A percentile compares a stretch with the other conserved stretches of the same genome.
Conservation (phyloP, 2,329 filamentous ascomycete species). For the Bipolaris gigantea region DNA sequence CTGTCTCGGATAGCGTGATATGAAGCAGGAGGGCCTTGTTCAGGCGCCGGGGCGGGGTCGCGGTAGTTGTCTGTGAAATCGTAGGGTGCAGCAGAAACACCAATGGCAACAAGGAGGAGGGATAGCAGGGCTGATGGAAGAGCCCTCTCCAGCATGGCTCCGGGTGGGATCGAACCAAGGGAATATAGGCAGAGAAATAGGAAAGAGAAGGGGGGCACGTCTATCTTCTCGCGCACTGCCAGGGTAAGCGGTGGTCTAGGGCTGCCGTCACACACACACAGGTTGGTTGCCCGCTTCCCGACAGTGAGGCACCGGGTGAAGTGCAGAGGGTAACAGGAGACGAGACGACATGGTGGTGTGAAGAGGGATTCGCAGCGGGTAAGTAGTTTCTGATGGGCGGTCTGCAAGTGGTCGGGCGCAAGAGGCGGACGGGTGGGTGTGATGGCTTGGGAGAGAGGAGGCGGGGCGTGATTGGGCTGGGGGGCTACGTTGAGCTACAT, state of each 20-base stretch:
- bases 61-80: conserved; percentile 32
- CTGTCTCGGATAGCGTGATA: conserved; percentile 36
- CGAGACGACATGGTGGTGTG: conserved; percentile 34
- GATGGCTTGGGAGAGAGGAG: conserved; percentile 23
- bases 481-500: conserved; percentile 25
- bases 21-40: conserved; percentile 36
- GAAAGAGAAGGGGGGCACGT: conserved; percentile 10
- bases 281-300: conserved; percentile 20
- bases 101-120: conserved; percentile 29
- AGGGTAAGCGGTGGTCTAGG: conserved; percentile 18
- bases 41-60: conserved; percentile 31
- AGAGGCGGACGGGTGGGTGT: conserved; percentile 24
- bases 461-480: conserved; percentile 36
- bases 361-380: conserved; percentile 23
- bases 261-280: conserved; percentile 13
- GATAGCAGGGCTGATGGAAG: conserved; percentile 32
- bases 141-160: conserved; percentile 34
- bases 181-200: conserved; percentile 8
- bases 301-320: conserved; percentile 28
- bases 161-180: not conserved
- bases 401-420: conserved; percentile 32
- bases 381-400: conserved; percentile 26
- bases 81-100: conserved; percentile 29
- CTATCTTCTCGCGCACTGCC: conserved; percentile 11
- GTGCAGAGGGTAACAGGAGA: conserved; percentile 28